A percentile compares a stretch with the other conserved stretches of the same genome.
Evolutionary conservation across 2,329 filamentous ascomycete genomes (phyloP).

Genomic region (Stachybotrys echinatus): DNA sequence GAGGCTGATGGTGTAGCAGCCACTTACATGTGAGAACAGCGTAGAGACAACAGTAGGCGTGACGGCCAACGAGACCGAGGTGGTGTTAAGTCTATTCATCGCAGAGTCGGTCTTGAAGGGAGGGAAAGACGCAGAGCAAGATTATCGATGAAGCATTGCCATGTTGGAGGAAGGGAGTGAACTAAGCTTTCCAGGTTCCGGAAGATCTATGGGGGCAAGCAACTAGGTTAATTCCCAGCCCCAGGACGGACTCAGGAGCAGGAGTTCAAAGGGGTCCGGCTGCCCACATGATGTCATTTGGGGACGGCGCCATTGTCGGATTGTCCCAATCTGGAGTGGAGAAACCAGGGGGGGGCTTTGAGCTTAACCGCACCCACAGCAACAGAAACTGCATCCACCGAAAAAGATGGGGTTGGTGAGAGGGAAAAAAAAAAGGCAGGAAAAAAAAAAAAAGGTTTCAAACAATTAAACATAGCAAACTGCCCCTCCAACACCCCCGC

Average conservation of each 20-base stretch:
- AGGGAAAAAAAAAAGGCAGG: not conserved
- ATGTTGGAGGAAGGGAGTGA: not conserved
- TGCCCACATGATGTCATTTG: slow-evolving; percentile 18
- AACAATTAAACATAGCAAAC: slow-evolving; percentile 11
- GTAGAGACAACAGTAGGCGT: slow-evolving; percentile 86
- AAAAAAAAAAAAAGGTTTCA: slow-evolving; percentile 20
- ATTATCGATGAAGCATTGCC: not conserved
- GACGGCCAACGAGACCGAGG: slow-evolving; percentile 76
- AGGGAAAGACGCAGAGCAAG: not conserved
- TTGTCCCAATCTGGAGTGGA: not conserved
- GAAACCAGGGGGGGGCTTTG: not conserved
- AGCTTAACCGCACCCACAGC: not conserved
- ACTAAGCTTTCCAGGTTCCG: not conserved
- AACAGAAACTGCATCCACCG: not conserved
- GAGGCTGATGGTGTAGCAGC: not conserved
- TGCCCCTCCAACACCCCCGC: slow-evolving; percentile 26
- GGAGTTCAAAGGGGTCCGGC: not conserved
- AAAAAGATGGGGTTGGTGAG: not conserved
- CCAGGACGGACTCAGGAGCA: not conserved
- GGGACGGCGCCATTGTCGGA: not conserved
- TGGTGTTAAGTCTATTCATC: slow-evolving; percentile 64
- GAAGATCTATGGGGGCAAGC: no score
- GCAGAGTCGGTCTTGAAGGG: not conserved
- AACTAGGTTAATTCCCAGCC: not conserved
- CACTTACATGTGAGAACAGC: slow-evolving; percentile 74